A percentile compares a stretch with the other conserved stretches of the same genome.
These are phyloP conservation scores for Diutina sp. DNA, from an alignment of 1,139 yeast species.

Conservation along the genomic window DNA sequence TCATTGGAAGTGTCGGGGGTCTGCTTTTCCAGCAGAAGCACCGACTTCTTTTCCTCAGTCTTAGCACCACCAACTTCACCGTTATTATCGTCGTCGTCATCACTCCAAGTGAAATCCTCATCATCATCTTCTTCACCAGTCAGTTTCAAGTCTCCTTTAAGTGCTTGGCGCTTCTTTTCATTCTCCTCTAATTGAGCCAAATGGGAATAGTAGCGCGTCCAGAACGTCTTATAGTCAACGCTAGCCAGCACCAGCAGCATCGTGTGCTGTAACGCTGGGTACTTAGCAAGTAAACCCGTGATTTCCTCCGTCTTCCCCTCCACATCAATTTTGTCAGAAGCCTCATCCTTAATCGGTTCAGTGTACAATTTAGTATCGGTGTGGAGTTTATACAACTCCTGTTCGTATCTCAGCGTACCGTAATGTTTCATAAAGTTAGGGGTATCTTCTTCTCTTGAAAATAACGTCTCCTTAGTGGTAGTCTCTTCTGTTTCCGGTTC, in stretches of 20 bases:
- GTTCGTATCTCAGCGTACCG: conserved; percentile 29
- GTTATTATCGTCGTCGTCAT: conserved; percentile 21
- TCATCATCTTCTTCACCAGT: conserved; percentile 2
- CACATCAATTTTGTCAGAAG: conserved; percentile 22
- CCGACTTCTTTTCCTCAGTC: neutral
- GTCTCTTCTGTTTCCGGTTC: conserved; percentile 10
- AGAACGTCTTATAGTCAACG: conserved; percentile 49
- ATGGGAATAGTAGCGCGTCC: conserved; percentile 61
- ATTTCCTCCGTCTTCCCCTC: conserved; percentile 43
- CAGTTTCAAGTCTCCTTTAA: conserved; percentile 14
- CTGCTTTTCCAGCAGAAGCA: neutral
- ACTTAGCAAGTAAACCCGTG: conserved; percentile 29
- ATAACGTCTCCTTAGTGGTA: conserved; percentile 12
- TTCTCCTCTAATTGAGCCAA: conserved; percentile 43
- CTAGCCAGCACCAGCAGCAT: conserved; percentile 62
- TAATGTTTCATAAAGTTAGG: conserved; percentile 15
- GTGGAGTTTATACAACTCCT: conserved; percentile 28
- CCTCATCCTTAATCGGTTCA: conserved; percentile 10
- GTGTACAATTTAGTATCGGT: conserved; percentile 12
- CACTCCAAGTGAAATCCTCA: conserved; percentile 10
- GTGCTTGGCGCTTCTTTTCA: conserved; percentile 53
- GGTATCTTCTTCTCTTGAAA: conserved; percentile 9
- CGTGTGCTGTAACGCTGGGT: conserved; percentile 41
- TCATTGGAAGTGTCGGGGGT: conserved; percentile 1
- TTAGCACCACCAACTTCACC: conserved; percentile 24